Evolutionary conservation across 805 yeast genomes (phyloP), one percentile per base, ranked within the genome.

Genomic region (Lipomyces sp.): DNA sequence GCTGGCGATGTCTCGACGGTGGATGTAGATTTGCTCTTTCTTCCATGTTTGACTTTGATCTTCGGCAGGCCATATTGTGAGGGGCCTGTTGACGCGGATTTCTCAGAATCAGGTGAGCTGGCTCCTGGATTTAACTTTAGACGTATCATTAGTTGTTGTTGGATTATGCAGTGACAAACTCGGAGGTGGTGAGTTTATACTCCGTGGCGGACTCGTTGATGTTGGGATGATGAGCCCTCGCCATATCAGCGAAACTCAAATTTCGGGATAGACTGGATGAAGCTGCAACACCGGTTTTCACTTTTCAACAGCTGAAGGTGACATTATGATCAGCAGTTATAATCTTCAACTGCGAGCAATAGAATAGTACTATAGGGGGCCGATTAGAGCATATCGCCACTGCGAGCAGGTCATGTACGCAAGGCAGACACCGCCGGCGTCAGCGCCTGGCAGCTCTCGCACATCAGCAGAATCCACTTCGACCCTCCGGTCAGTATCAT

Each of bases 1-100:
- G 64, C 42, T 34, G 69, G 29, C n/a, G 53, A 34, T 50, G 42
- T 48, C 42, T 37, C 33, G n/a, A 33, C 32, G 18, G 35, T n/a
- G 29, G 60, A 11, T 1, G 33, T 45, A n/a, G 63, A 11, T 48
- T 59, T 64, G n/a, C 45, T 13, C 59, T 62, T 60, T 53, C 63
- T 65, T 18, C 67, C 63, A 48, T 65, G 69, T 39, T 65, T 65
- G 45, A 65, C 63, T 50, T 65, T 68, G 50, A 68, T 50, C 64
- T 62, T 64, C 11, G 69, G 65, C 32, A 62, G 59, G n/a, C 57
- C 50, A 2, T 63, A 48, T n/a, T 29, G 30, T 3, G 63, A 58
- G 13, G 58, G 4, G 50, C 50, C 50, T 13, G 58, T 15, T 13
- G 48, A 39, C 32, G 48, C 30, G 50, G 11, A 37, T 13, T 39